Evolutionary conservation across 495 filamentous ascomycete species (phyloP), one percentile per base, ranked within the genome.

Genomic region (Aspergillus ostianus): DNA sequence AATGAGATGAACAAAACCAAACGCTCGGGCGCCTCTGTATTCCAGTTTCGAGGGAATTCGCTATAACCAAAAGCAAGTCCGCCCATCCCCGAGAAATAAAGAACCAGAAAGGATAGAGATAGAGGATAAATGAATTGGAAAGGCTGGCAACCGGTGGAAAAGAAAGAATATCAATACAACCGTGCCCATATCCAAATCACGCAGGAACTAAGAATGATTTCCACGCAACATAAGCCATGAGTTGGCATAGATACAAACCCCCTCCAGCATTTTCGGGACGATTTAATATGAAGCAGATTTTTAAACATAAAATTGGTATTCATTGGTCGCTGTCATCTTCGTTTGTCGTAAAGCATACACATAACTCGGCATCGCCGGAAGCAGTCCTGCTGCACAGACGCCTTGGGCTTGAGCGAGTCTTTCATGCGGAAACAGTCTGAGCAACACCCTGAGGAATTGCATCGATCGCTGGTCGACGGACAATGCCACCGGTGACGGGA

Each of bases 401-500:
- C 23, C 21, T n/a, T 27, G 6, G 47, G 19, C 19, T 49, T 1
- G n/a, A 15, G 18, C 3, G 47, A 17, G 15, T 49, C 32, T 4
- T 53, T 63, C 58, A 69, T 62, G 69, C 77, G 32, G 71, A 68
- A 54, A 70, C 64, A 52, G 70, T 66, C 56, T 71, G 64, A 61
- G 67, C 66, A 41, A 62, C 61, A 9, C 58, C 41, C 57, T 72
- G 70, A 32, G 74, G 77, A 45, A 81, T 72, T 15, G 75, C 67
- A 64, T 81, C 78, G 49, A 75, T 69, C 26, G 91, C 90, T 15
- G 86, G 86, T 23, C 86, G 85, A 78, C 90, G 94, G 53, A 98
- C 84, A 64, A 99, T 98, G 67, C 94, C 94, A 64, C 94, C 94
- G 12, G 93, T 97, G 58, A 96, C 90, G 9, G 94, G 95, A 26